Evolutionary conservation across 2,329 filamentous ascomycete species (phyloP), one percentile per base, ranked within the genome.

Genomic region (Fusarium clavum): DNA sequence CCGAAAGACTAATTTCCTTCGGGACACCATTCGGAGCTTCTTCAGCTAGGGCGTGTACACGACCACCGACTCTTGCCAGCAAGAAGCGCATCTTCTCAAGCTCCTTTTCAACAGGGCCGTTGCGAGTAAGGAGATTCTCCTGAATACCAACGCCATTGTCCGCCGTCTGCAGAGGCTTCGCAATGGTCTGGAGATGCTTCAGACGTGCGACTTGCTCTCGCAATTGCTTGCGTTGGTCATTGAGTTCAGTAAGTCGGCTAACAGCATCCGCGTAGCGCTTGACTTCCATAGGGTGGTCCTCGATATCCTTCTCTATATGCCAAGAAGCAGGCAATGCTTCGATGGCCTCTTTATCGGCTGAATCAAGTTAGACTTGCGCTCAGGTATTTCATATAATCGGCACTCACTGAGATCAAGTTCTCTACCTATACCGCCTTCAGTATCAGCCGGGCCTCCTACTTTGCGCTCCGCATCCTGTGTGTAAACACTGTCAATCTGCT

Each of bases 401-500:
- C 5, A 72, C 80, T 64, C 78, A 85, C 81, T 81, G 29, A 87
- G 74, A 71, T 88, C 85, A 12, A 81, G 77, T 24, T 83, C 82
- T 32, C 77, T 75, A 30, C 72, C 77, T 25, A 84, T 77, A 1
- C 79, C 76, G 8, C 75, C 77, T 22, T 76, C 82, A 47, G 79
- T 81, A 29, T 79, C 81, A 61, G 80, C 77, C 3, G 65, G 76
- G 1, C 77, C 79, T 12, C 73, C 75, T 53, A 79, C 78, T 46
- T 77, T 80, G 40, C 82, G 81, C 41, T 84, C 82, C 7, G 79
- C 80, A 16, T 81, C 80, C 8, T 79, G 79, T 78, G 85, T 85
- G 77, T 93, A 93, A 46, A 92, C 80, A 49, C 80, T 79, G 78
- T 92, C 90, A 44, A 94, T 88, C 80, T 94, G 91, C 81, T 92